Base-by-base conservation (phyloP, 345 rosid genomes). In the Eucalyptus pauciflora region DNA sequence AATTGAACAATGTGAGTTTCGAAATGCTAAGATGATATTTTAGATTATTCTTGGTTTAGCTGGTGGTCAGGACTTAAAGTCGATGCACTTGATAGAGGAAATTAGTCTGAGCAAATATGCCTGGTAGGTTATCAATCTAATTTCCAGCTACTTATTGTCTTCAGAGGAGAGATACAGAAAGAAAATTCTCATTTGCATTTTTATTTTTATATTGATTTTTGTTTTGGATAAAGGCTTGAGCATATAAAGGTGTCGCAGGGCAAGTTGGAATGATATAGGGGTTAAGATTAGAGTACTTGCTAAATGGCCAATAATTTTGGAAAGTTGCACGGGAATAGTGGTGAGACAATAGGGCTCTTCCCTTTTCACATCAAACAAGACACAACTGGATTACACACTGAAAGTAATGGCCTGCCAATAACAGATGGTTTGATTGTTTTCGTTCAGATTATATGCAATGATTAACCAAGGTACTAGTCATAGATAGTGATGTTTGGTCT, bases 1-100 rank as follows among this genome's bases (percentile, higher is more conserved):
- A 46, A 80, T 93, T 24, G 98, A 96, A 88, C 98, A 96, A 92
- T 97, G 99, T 98, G 94, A 95, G 99, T 92, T 88, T 71, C 87
- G 51, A 29, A 48, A 41, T 76, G 46, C 85, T 22, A 76, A 76
- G 48, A 20, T 41, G 29, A 20, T 10, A 20, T 76, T 76, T 76
- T 41, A 20, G 85, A 45, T 41, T 76, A 37, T 76, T 76, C 29
- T 76, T 37, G 6, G 48, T 76, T 76, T 37, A 76, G 85, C 85
- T 11, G 14, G 85, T 41, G 48, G 29, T 37, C 85, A 20, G 48
- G 85, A 43, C 48, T 76, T 76, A 41, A 76, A 41, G 48, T 41
- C 8, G 5, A 41, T 76, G 46, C 85, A 41, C 29, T 76, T 76
- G 83, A 76, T 76, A 41, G 85, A 76, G 27, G 15, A 76, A 76